These are phyloP conservation scores for Sordariomycetes sp. DNA, from an alignment of 2,329 filamentous ascomycete genomes.

Conservation along the genomic window DNA sequence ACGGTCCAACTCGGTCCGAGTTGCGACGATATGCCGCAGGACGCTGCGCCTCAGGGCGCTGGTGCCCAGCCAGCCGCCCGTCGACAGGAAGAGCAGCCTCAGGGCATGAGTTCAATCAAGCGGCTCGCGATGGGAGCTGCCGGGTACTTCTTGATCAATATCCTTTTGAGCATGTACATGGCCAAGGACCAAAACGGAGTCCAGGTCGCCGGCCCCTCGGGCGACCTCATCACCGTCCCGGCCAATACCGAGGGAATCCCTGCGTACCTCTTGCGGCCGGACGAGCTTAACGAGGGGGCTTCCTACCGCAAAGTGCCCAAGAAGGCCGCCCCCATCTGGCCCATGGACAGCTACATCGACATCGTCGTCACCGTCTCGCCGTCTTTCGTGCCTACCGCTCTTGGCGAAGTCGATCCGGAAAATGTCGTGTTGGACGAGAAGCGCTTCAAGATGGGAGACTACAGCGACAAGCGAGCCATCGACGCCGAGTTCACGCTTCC, in stretches of 20 bases:
- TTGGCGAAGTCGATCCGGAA: constrained; percentile 55
- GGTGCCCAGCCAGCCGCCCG: constrained; percentile 2
- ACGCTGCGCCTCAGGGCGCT: background rate
- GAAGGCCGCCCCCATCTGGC: constrained; percentile 79
- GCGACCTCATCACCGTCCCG: constrained; percentile 41
- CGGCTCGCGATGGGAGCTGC: constrained; percentile 41
- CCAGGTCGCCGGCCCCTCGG: constrained; percentile 37
- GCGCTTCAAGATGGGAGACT: constrained; percentile 69
- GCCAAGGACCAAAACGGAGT: constrained; percentile 35
- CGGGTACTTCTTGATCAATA: constrained; percentile 50
- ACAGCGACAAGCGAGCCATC: constrained; percentile 64
- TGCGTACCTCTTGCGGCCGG: constrained; percentile 54
- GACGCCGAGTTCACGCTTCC: constrained; percentile 73
- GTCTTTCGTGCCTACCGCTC: constrained; percentile 55
- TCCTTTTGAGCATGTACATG: constrained; percentile 42
- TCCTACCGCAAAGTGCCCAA: constrained; percentile 56
- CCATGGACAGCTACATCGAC: constrained; percentile 66
- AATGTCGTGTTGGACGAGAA: constrained; percentile 71
- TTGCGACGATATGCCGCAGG: constrained; percentile 3
- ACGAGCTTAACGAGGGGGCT: constrained; percentile 47
- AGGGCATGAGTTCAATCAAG: constrained; percentile 10
- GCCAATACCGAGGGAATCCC: constrained; percentile 48
- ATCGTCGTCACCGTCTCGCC: constrained; percentile 77
- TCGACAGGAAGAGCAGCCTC: constrained; percentile 1
- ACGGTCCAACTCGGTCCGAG: background rate